Base-by-base conservation (phyloP, 2,329 filamentous ascomycete species). In the Beauveria asiatica region DNA sequence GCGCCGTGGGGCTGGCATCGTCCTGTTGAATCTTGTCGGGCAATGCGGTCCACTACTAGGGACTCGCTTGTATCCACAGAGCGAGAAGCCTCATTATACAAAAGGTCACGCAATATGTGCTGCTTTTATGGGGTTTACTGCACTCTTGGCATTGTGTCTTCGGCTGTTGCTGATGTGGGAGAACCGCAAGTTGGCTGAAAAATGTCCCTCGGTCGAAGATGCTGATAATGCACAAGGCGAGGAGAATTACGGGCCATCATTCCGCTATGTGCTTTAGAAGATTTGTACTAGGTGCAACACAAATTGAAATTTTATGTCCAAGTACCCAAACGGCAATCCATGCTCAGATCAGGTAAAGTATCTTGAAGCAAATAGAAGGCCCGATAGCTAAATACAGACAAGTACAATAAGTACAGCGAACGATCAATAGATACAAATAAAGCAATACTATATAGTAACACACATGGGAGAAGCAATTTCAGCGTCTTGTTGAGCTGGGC, bases 1-100 rank as follows among this genome's bases (percentile, higher is more conserved):
- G 54, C 81, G 83, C 16, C 86, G 87, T 63, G 88, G 89, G 0
- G 83, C 84, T 0, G 88, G 87, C 1, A 87, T 94, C 67, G 88
- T 87, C 0, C 78, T 94, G 25, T 71, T 95, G 67, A 90, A 94
- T 70, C 69, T 89, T 19, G 80, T 94, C 13, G 90, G 89, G 0
- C 89, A 92, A 72, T 85, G 84, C 64, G 89, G 89, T 0, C 88
- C 89, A 2, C 70, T 87, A 4, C 72, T 86, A 3, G 84, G 83
- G 10, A 84, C 82, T 6, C 75, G 82, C 55, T 69, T 87, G 53
- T 87, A 86, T 64, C 84, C 84, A 0, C 70, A 74, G 49, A 61
- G 66, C 21, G 80, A 85, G 61, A 76, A 73, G 10, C 83, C 83
- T 1, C 82, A 77, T 67, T 87, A 84, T 65, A 73, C 61, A 5